Conservation (phyloP, 306 rosid genomes). For the Corylus heterophylla region DNA sequence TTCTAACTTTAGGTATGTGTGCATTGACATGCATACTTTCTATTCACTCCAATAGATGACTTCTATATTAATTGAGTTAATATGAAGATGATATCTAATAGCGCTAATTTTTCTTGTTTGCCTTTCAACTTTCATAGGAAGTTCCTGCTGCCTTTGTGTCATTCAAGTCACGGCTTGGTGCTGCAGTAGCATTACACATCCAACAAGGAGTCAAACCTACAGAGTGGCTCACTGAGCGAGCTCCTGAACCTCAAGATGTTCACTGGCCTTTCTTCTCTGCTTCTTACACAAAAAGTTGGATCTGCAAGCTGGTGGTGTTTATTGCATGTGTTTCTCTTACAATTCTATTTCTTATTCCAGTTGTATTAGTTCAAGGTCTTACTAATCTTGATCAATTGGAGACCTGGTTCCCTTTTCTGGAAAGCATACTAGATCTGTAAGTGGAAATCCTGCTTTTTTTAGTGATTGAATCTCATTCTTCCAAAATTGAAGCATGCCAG, state of each 20-base stretch:
- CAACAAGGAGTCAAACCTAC: constrained; percentile 79
- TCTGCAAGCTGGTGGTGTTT: constrained; percentile 55
- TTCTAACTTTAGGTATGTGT: constrained; percentile 1
- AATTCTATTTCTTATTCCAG: constrained; percentile 73
- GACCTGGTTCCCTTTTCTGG: constrained; percentile 66
- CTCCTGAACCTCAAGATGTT: constrained; percentile 84
- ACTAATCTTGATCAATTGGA: constrained; percentile 68
- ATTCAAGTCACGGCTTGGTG: constrained; percentile 80
- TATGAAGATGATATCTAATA: constrained; percentile 26
- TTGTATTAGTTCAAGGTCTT: constrained; percentile 76
- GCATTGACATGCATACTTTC: not conserved
- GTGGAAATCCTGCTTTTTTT: constrained; percentile 31
- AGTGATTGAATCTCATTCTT: constrained; percentile 17
- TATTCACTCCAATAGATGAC: constrained; percentile 14
- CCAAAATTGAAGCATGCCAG: constrained; percentile 4
- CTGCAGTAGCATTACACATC: constrained; percentile 63
- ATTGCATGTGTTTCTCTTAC: constrained; percentile 53
- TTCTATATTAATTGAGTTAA: constrained; percentile 17
- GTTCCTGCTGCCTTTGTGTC: constrained; percentile 84
- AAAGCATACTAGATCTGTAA: constrained; percentile 60
- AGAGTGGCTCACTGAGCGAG: constrained; percentile 78
- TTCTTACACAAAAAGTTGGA: constrained; percentile 68
- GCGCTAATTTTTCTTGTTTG: constrained; percentile 9
- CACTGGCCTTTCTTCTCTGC: constrained; percentile 78
- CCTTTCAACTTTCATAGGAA: constrained; percentile 51